Conservation (phyloP, 176 grass and related monocot genomes). For the Tillandsia leiboldiana region DNA sequence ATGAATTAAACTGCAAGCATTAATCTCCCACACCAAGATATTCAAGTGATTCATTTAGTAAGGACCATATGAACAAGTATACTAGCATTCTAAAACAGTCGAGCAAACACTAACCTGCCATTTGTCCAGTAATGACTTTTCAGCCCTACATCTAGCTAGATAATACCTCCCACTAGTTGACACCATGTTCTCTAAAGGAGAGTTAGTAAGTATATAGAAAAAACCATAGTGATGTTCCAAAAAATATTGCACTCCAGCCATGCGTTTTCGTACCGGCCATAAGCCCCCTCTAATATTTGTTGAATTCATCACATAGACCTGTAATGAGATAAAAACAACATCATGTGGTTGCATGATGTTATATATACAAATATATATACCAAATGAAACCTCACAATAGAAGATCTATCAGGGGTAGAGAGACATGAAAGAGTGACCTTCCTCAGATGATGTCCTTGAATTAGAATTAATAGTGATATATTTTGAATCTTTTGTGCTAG, state of each 20-base stretch:
- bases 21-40: neutral
- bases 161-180: conserved; percentile 57
- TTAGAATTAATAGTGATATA: conserved; percentile 89
- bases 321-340: conserved; percentile 33
- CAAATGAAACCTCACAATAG: neutral
- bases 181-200: conserved; percentile 29
- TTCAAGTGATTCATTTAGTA: neutral
- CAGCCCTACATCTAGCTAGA: conserved; percentile 61
- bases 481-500: conserved; percentile 93
- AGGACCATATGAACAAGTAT: neutral
- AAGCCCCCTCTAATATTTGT: conserved; percentile 45
- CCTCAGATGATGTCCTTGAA: conserved; percentile 92
- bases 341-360: conserved; percentile 16
- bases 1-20: neutral
- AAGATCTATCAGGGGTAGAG: neutral
- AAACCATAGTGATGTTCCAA: conserved; percentile 88
- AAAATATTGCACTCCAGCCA: conserved; percentile 79
- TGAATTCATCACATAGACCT: conserved; percentile 87
- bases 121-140: conserved; percentile 51
- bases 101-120: conserved; percentile 53
- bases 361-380: neutral
- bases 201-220: conserved; percentile 97
- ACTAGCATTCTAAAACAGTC: neutral
- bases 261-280: conserved; percentile 59
- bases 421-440: conserved; percentile 50